Conservation (phyloP, 2,329 filamentous ascomycete species). For the Ceratocystis smalleyi region DNA sequence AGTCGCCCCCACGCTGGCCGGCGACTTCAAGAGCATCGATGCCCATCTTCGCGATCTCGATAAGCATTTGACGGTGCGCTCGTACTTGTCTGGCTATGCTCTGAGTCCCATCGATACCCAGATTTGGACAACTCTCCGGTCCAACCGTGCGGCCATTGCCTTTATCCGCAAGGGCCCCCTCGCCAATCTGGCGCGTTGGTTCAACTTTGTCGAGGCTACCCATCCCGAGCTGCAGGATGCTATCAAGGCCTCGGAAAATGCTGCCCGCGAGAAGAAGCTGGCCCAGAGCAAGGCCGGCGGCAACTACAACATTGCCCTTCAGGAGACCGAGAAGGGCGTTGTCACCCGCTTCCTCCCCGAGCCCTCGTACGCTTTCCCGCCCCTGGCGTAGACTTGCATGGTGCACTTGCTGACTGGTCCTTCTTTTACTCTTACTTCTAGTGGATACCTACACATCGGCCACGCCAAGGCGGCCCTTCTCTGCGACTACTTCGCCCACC, state of each 20-base stretch:
- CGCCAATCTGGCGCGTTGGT: constrained; percentile 72
- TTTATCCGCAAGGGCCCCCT: constrained; percentile 66
- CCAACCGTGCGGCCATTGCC: constrained; percentile 69
- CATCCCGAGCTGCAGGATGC: constrained; percentile 62
- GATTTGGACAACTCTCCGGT: constrained; percentile 68
- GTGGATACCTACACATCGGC: constrained; percentile 83
- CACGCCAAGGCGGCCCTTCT: constrained; percentile 88
- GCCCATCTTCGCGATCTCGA: constrained; percentile 61
- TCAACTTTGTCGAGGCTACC: constrained; percentile 64
- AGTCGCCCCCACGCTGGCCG: constrained; percentile 35
- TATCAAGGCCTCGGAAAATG: constrained; percentile 53
- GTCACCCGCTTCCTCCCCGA: constrained; percentile 88
- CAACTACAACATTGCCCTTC: constrained; percentile 77
- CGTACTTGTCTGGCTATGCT: constrained; percentile 69
- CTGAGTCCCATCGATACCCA: constrained; percentile 63
- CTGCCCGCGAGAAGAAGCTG: constrained; percentile 52
- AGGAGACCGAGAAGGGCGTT: constrained; percentile 74
- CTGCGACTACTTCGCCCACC: constrained; percentile 93
- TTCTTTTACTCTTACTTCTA: constrained; percentile 19
- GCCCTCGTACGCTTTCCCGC: constrained; percentile 50
- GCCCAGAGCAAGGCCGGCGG: constrained; percentile 60
- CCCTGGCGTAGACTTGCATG: not conserved
- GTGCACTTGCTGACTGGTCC: too few relatives aligned
- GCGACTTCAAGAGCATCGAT: constrained; percentile 73
- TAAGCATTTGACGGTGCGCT: constrained; percentile 72